Conservation (phyloP, 1,284 basidiomycete species). For the Schizopora paradoxa region DNA sequence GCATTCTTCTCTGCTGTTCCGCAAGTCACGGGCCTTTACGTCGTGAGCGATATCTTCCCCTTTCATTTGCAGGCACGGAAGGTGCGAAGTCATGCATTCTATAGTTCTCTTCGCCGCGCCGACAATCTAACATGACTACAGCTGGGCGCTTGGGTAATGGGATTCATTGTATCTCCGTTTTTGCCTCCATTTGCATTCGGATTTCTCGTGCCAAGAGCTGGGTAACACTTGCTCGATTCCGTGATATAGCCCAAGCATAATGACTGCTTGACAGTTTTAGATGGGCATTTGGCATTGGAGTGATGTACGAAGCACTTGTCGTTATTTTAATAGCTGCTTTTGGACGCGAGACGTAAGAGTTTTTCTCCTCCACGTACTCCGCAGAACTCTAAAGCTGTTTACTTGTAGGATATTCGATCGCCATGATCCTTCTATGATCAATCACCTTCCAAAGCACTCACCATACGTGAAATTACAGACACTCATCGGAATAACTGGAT, state of each 20-base stretch:
- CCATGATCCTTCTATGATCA: constrained; percentile 44
- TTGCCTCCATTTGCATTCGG: constrained; percentile 64
- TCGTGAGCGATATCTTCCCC: constrained; percentile 65
- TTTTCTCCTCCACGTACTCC: not conserved
- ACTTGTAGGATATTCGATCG: constrained; percentile 73
- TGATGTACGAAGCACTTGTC: constrained; percentile 26
- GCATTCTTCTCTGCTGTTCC: constrained; percentile 66
- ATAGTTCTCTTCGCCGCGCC: not conserved
- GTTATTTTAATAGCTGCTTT: constrained; percentile 28
- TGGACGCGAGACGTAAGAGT: constrained; percentile 26
- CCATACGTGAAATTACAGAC: constrained; percentile 51
- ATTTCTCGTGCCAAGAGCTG: constrained; percentile 55
- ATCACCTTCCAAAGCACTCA: constrained; percentile 38
- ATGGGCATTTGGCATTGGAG: constrained; percentile 57
- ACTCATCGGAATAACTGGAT: constrained; percentile 60
- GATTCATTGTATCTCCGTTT: constrained; percentile 46
- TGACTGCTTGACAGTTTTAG: constrained; percentile 41
- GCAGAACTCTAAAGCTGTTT: no score
- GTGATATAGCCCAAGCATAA: no score
- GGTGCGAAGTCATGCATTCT: constrained; percentile 27
- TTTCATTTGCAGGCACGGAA: constrained; percentile 72
- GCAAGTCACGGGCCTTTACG: constrained; percentile 65
- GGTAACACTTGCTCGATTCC: constrained; percentile 30
- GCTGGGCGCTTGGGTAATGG: constrained; percentile 68
- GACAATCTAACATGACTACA: constrained; percentile 23